Base-by-base conservation (phyloP, 331 rosid species). In the Stylosanthes scabra region DNA sequence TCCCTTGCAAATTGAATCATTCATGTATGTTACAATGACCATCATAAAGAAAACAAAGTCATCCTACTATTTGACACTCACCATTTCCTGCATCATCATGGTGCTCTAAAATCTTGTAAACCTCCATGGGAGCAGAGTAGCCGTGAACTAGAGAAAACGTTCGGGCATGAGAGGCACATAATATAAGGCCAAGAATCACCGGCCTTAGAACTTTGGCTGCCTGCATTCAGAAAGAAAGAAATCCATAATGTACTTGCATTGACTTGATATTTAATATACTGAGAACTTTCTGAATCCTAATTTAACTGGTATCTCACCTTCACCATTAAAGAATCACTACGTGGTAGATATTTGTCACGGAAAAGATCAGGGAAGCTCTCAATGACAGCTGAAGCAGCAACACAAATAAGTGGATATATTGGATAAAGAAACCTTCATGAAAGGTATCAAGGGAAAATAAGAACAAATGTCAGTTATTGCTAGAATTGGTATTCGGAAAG, bases 351-450 rank as follows among this genome's bases (percentile, higher is more conserved):
- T 80, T 80, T 86, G 75, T 85, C 86, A 66, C 80, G 80, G 73
- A 95, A 92, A 74, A 95, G 68, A 80, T 95, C 99, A 51, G 98
- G 99, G 80, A 91, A 87, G 79, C 92, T 92, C 85, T 95, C 98
- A 47, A 95, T 91, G 82, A 91, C 97, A 69, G 98, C 97, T 20
- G 99, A 85, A 79, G 99, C 98, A 82, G 99, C 93, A 77, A 92
- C 84, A 70, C 99, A 92, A 61, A 95, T 86, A 39, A 95, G 97
- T 44, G 99, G 93, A 86, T 95, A 95, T 78, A 92, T 66, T 73
- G 99, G 99, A 86, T 95, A 95, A 55, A 95, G 99, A 74, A 95
- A 95, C 87, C 99, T 95, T 87, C 79, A 70, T 34, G 42, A 49
- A 44, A 58, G 75, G 11, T 44, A 50, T 29, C 62, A 13, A 61